A percentile compares a stretch with the other conserved stretches of the same genome.
phyloP scores from a whole-genome alignment of 305 asterid genomes.

The Withania somnifera region DNA sequence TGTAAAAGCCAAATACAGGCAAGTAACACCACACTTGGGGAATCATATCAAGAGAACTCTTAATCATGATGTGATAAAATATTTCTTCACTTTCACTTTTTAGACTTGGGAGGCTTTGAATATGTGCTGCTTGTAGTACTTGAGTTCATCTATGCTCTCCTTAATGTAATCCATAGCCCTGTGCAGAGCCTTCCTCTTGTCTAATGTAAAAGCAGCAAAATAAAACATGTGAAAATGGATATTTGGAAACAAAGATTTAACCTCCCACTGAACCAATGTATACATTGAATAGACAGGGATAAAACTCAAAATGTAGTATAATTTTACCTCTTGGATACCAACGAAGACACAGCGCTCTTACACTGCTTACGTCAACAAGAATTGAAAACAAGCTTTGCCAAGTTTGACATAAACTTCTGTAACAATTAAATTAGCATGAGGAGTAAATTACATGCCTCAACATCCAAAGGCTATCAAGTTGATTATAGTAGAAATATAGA shows the following conservation, averaged over 20 bases:
- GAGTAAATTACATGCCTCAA: not conserved
- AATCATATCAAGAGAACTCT: not conserved
- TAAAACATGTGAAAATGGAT: not conserved
- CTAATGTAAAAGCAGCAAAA: slow-evolving; percentile 17
- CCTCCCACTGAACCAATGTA: not conserved
- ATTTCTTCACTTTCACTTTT: slow-evolving; percentile 18
- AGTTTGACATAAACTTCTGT: slow-evolving; percentile 88
- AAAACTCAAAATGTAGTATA: not conserved
- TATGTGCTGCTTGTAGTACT: slow-evolving; percentile 70
- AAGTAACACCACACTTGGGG: not conserved
- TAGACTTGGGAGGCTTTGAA: slow-evolving; percentile 41
- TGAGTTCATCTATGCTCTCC: slow-evolving; percentile 89
- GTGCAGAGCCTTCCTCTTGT: slow-evolving; percentile 75
- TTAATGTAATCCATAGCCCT: slow-evolving; percentile 95
- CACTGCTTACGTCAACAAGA: slow-evolving; percentile 87
- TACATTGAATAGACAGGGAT: not conserved
- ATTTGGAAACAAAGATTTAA: not conserved
- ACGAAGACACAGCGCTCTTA: slow-evolving; percentile 70
- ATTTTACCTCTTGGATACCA: slow-evolving; percentile 85
- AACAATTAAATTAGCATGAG: slow-evolving; percentile 6
- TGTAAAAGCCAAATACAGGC: slow-evolving; percentile 6
- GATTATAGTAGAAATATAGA: not conserved
- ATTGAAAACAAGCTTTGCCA: slow-evolving; percentile 80
- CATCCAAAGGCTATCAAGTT: not conserved
- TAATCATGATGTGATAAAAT: not conserved